Conservation (phyloP, 139 green algal genomes). For the Desmodesmus armatus region DNA sequence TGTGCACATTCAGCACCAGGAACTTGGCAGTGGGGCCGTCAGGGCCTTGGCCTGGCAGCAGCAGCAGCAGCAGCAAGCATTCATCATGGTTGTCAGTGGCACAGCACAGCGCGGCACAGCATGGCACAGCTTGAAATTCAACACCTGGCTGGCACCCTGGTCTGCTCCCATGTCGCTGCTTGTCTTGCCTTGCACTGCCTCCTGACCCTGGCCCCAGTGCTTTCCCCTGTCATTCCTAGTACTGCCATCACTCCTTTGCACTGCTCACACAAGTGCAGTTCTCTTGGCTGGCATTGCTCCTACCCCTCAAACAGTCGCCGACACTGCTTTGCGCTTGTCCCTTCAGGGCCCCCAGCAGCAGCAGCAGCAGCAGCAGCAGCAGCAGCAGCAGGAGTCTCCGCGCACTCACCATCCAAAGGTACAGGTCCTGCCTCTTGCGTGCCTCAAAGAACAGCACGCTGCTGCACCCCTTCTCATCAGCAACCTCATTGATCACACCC, state of each 20-base stretch:
- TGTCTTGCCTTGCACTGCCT: not conserved
- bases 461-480: constrained; percentile 94
- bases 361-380: not conserved
- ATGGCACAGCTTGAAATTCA: too few relatives aligned
- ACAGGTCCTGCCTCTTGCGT: constrained; percentile 97
- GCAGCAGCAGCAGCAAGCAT: not conserved
- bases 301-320: too few relatives aligned
- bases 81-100: not conserved
- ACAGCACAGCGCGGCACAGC: not conserved
- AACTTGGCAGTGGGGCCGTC: constrained; percentile 96
- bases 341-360: too few relatives aligned
- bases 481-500: constrained; percentile 93
- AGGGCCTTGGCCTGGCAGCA: constrained; percentile 81
- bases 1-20: constrained; percentile 93
- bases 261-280: too few relatives aligned
- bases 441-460: constrained; percentile 96
- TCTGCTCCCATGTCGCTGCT: not conserved
- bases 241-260: too few relatives aligned
- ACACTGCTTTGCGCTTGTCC: too few relatives aligned
- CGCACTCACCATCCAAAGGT: constrained; percentile 84
- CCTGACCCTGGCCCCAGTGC: not conserved
- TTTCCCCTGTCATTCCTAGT: not conserved
- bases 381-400: not conserved
- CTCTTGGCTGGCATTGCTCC: too few relatives aligned
- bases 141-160: not conserved